These are phyloP conservation scores for Hemisphaericaspora nanyangensis DNA, from an alignment of 805 yeast genomes.

Conservation along the genomic window DNA sequence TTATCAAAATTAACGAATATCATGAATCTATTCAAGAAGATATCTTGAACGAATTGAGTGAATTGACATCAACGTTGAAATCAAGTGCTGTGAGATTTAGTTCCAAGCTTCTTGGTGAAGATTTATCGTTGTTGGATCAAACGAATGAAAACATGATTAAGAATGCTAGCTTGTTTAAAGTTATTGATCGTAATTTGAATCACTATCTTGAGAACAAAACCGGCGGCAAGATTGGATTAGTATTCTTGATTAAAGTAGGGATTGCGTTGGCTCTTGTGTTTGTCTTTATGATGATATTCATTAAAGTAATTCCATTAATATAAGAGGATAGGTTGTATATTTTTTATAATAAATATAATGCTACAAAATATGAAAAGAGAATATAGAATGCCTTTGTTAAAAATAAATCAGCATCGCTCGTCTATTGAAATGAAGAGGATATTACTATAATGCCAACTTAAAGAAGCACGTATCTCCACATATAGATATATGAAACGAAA, in stretches of 20 bases:
- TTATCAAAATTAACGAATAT: slow-evolving; percentile 23
- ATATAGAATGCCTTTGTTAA: no score
- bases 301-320: slow-evolving; percentile 35
- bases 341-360: not conserved
- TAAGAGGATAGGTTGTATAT: slow-evolving; percentile 11
- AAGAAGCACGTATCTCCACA: no score
- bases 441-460: no score
- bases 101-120: slow-evolving; percentile 30
- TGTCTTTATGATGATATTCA: slow-evolving; percentile 28
- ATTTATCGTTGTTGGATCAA: slow-evolving; percentile 27
- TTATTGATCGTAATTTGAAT: slow-evolving; percentile 34
- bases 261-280: slow-evolving; percentile 23
- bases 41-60: slow-evolving; percentile 44
- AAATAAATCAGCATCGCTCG: no score
- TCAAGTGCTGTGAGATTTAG: slow-evolving; percentile 43
- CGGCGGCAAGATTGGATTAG: slow-evolving; percentile 38
- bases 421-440: no score
- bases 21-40: slow-evolving; percentile 47
- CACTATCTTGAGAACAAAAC: slow-evolving; percentile 34
- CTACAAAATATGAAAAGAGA: no score
- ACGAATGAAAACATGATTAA: slow-evolving; percentile 32
- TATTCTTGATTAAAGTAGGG: slow-evolving; percentile 32
- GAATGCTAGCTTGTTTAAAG: slow-evolving; percentile 25
- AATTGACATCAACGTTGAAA: slow-evolving; percentile 46
- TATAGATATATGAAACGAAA: no score